These are phyloP conservation scores for Tephrocybe sp. DNA, from an alignment of 768 basidiomycete species.

Conservation along the genomic window DNA sequence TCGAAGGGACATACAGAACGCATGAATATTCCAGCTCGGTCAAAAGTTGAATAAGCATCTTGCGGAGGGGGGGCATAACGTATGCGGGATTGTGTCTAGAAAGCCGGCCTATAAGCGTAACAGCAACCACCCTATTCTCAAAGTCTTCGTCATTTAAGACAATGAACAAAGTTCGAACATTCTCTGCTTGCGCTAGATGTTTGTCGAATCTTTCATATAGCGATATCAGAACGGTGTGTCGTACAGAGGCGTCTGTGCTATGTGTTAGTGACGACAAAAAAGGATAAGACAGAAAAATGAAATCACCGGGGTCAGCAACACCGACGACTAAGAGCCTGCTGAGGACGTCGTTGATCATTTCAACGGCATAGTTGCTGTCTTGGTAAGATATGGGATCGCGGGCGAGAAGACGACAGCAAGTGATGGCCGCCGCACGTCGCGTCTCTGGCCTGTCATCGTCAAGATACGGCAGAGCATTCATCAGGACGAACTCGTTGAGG, in stretches of 20 bases:
- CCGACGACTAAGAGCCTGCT: conserved; percentile 93
- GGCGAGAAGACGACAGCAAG: conserved; percentile 89
- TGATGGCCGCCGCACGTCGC: conserved; percentile 83
- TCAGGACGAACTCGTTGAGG: conserved; percentile 93
- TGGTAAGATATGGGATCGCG: conserved; percentile 95
- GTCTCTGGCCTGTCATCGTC: conserved; percentile 90
- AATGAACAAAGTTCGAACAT: conserved; percentile 93
- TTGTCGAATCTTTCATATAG: conserved; percentile 94
- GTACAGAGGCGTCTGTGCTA: conserved; percentile 67
- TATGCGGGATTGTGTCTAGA: conserved; percentile 96
- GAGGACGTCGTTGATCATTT: conserved; percentile 95
- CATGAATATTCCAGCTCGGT: conserved; percentile 94
- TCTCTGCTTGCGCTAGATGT: conserved; percentile 97
- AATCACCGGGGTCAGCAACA: conserved; percentile 88
- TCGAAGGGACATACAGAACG: not conserved
- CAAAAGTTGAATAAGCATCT: conserved; percentile 91
- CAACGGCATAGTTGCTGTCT: conserved; percentile 91
- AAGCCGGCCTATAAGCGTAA: conserved; percentile 86
- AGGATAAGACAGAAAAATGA: not conserved
- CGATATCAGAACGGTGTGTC: conserved; percentile 82
- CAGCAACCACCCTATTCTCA: conserved; percentile 86
- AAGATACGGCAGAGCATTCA: conserved; percentile 85
- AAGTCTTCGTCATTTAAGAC: conserved; percentile 96
- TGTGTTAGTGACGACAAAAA: conserved; percentile 4
- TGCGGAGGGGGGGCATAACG: conserved; percentile 95